Percentiles rank a stretch among this genome's conserved stretches.
Evolutionary conservation across 352 stramenopile species (phyloP).

Genomic region (Aphanomyces euteiches): DNA sequence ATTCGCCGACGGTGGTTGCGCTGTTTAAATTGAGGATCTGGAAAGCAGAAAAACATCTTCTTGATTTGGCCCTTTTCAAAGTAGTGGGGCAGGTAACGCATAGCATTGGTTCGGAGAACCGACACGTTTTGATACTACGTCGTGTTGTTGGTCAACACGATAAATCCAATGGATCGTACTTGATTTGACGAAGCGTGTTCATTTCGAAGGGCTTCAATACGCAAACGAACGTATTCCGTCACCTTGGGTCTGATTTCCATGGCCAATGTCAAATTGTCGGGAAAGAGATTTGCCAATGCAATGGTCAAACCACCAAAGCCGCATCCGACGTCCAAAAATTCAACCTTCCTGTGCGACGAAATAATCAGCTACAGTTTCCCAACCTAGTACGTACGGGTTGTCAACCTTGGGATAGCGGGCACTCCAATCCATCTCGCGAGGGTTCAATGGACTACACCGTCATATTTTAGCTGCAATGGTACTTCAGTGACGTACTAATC

Average conservation of each 20-base stretch:
- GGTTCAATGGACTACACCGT: constrained; percentile 63
- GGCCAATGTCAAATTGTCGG: constrained; percentile 93
- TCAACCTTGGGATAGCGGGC: constrained; percentile 88
- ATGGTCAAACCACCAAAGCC: constrained; percentile 97
- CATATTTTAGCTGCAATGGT: background rate
- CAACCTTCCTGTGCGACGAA: constrained; percentile 57
- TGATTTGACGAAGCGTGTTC: constrained; percentile 56
- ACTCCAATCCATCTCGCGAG: constrained; percentile 90
- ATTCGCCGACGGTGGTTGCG: constrained; percentile 96
- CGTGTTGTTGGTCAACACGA: background rate
- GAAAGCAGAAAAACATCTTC: constrained; percentile 99
- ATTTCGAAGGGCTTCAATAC: constrained; percentile 83
- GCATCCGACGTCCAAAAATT: constrained; percentile 96
- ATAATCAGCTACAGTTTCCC: no score
- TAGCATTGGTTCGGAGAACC: constrained; percentile 94
- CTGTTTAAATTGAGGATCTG: constrained; percentile 98
- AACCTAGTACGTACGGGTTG: constrained; percentile 47
- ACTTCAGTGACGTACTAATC: constrained; percentile 73
- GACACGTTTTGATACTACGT: constrained; percentile 94
- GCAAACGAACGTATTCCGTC: constrained; percentile 88
- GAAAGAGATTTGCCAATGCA: constrained; percentile 86
- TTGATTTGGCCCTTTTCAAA: constrained; percentile 83
- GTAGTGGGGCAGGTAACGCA: constrained; percentile 89
- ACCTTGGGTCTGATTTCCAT: constrained; percentile 97
- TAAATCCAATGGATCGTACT: background rate